Evolutionary conservation across 805 yeast genomes (phyloP).

Genomic region (Millerozyma miso): DNA sequence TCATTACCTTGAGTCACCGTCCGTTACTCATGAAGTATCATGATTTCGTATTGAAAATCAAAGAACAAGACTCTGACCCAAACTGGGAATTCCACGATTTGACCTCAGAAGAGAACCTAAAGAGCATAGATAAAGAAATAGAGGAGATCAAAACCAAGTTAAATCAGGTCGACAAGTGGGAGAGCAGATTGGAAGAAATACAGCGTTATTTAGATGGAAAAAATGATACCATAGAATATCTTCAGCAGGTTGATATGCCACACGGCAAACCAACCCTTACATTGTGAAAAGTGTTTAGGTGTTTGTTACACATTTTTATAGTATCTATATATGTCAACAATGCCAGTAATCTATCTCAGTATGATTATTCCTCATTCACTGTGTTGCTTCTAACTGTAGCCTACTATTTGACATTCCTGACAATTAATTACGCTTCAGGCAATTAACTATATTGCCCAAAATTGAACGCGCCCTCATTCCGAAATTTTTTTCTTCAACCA

Average conservation of each 20-base stretch:
- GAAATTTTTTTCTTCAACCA: not conserved
- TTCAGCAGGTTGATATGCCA: not conserved
- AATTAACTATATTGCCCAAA: not conserved
- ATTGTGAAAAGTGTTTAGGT: too few species aligned
- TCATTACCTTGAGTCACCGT: slow-evolving; percentile 79
- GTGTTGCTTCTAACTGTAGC: too few species aligned
- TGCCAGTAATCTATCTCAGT: too few species aligned
- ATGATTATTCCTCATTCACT: too few species aligned
- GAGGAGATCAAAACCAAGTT: slow-evolving; percentile 59
- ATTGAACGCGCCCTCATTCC: not conserved
- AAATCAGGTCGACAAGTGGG: slow-evolving; percentile 55
- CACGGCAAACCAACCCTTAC: slow-evolving; percentile 1
- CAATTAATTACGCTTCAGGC: not conserved
- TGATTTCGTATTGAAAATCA: slow-evolving; percentile 66
- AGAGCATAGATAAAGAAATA: slow-evolving; percentile 73
- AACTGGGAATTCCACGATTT: slow-evolving; percentile 59
- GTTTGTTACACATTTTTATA: too few species aligned
- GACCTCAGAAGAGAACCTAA: slow-evolving; percentile 61
- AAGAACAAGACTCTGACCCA: slow-evolving; percentile 37
- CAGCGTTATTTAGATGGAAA: slow-evolving; percentile 47
- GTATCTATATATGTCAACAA: too few species aligned
- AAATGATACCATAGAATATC: slow-evolving; percentile 13
- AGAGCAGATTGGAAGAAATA: slow-evolving; percentile 55
- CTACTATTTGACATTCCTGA: too few species aligned
- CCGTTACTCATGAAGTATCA: slow-evolving; percentile 83